phyloP scores from a whole-genome alignment of 805 yeast genomes.

The Kodamaea laetipori region DNA sequence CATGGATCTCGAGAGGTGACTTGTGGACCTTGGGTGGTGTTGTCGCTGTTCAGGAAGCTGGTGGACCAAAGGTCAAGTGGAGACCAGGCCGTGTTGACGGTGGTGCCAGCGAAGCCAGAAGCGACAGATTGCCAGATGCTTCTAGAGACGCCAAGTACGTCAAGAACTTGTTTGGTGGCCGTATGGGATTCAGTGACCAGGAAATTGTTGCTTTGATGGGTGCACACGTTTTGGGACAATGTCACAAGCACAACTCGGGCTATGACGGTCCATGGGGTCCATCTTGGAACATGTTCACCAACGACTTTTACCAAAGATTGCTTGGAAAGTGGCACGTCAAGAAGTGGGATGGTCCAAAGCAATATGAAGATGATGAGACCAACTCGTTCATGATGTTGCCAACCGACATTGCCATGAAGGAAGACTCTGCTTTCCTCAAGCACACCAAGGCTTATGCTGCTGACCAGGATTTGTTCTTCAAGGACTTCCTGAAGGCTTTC shows the following conservation, averaged over 20 bases:
- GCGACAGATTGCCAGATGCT: constrained; percentile 55
- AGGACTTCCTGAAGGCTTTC: constrained; percentile 50
- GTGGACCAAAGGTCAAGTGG: constrained; percentile 65
- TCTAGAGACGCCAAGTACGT: constrained; percentile 47
- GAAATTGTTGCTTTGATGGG: constrained; percentile 46
- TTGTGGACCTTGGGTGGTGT: constrained; percentile 76
- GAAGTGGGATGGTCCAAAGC: constrained; percentile 44
- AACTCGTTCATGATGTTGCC: constrained; percentile 57
- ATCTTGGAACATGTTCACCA: constrained; percentile 42
- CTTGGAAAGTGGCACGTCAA: constrained; percentile 56
- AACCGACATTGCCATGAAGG: constrained; percentile 55
- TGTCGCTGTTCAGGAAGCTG: constrained; percentile 60
- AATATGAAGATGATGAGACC: constrained; percentile 42
- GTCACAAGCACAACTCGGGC: constrained; percentile 41
- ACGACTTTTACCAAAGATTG: constrained; percentile 40
- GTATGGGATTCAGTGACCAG: constrained; percentile 46
- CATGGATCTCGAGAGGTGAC: constrained; percentile 66
- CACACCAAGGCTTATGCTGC: constrained; percentile 51
- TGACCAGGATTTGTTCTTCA: constrained; percentile 51
- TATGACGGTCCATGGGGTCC: constrained; percentile 47
- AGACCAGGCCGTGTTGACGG: constrained; percentile 52
- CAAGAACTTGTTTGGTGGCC: constrained; percentile 40
- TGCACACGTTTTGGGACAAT: constrained; percentile 45
- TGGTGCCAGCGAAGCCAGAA: constrained; percentile 29
- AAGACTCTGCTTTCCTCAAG: constrained; percentile 47